Evolutionary conservation across 305 asterid genomes (phyloP).

Genomic region (Fraxinus greggii): DNA sequence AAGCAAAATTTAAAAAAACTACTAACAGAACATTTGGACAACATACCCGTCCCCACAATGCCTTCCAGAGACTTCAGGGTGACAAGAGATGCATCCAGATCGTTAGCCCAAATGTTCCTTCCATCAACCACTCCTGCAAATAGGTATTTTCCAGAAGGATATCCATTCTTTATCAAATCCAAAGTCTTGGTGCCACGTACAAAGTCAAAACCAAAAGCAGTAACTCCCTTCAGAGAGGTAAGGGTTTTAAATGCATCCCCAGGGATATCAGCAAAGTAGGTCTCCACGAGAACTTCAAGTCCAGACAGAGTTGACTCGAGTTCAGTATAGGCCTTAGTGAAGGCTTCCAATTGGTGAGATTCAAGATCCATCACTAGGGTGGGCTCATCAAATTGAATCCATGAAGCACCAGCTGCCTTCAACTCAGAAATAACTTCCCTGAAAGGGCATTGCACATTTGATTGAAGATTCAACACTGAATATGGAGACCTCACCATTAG

Average conservation of each 20-base stretch:
- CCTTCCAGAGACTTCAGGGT: conserved; percentile 67
- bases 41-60: conserved; percentile 83
- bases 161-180: conserved; percentile 72
- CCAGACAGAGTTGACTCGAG: conserved; percentile 72
- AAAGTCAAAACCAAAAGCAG: conserved; percentile 84
- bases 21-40: conserved; percentile 1
- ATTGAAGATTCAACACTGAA: not conserved
- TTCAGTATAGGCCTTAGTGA: conserved; percentile 77
- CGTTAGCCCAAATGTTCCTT: conserved; percentile 97
- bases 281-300: conserved; percentile 57
- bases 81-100: conserved; percentile 64
- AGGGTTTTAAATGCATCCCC: conserved; percentile 69
- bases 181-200: conserved; percentile 83
- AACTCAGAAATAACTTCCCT: conserved; percentile 92
- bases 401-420: conserved; percentile 93
- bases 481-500: not conserved
- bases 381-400: conserved; percentile 96
- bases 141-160: conserved; percentile 85
- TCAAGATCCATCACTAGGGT: conserved; percentile 86
- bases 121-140: conserved; percentile 98
- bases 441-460: conserved; percentile 17
- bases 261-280: conserved; percentile 92
- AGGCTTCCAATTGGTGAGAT: conserved; percentile 79
- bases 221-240: conserved; percentile 64
- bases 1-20: not conserved